Percentiles rank a stretch among this genome's conserved stretches.
Conservation (phyloP, 2,329 filamentous ascomycete genomes). For the Diplodia seriata region DNA sequence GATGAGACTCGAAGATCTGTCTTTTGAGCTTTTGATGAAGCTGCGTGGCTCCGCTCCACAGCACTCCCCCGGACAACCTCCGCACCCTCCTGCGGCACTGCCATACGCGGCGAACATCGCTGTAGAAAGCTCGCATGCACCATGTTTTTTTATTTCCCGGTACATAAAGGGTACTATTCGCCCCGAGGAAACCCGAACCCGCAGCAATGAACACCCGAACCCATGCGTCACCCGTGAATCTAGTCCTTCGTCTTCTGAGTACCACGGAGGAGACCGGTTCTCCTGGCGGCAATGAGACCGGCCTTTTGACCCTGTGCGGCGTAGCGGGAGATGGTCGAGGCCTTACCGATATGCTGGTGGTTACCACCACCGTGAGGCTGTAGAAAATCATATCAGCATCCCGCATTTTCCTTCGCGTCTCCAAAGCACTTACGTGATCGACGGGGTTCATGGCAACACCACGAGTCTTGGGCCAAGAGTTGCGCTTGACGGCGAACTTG, state of each 20-base stretch:
- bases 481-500: slow-evolving; percentile 99
- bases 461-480: slow-evolving; percentile 99
- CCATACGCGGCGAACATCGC: slow-evolving; percentile 12
- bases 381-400: slow-evolving; percentile 40
- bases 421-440: slow-evolving; percentile 73
- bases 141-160: slow-evolving; percentile 34
- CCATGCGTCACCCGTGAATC: slow-evolving; percentile 38
- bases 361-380: slow-evolving; percentile 77
- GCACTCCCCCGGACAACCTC: slow-evolving; percentile 12
- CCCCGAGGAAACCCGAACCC: slow-evolving; percentile 33
- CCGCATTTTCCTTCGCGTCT: slow-evolving; percentile 36
- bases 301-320: slow-evolving; percentile 99
- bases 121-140: slow-evolving; percentile 32
- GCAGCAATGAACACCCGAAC: slow-evolving; percentile 35
- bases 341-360: slow-evolving; percentile 99
- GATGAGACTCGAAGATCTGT: slow-evolving; percentile 25
- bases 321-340: slow-evolving; percentile 98
- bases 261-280: slow-evolving; percentile 99
- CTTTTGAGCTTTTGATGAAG: slow-evolving; percentile 18
- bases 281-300: slow-evolving; percentile 99
- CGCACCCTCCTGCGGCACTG: slow-evolving; percentile 10
- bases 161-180: slow-evolving; percentile 33
- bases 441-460: slow-evolving; percentile 99
- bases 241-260: slow-evolving; percentile 99
- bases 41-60: slow-evolving; percentile 22